A percentile compares a stretch with the other conserved stretches of the same genome.
phyloP scores from a whole-genome alignment of 179 eudicot genomes.

The Patellifolia procumbens region DNA sequence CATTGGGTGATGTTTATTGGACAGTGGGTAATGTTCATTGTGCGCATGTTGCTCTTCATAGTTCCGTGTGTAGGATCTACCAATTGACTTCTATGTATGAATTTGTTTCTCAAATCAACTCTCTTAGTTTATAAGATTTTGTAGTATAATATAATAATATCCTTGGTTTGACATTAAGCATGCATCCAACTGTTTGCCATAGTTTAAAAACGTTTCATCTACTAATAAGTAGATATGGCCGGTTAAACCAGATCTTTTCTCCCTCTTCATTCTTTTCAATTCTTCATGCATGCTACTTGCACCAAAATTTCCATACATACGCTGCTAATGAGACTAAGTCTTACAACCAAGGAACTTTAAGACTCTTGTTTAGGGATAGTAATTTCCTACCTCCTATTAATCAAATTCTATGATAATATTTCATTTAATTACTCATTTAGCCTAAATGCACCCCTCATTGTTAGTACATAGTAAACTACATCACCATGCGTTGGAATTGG shows the following conservation, averaged over 20 bases:
- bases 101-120: too few species aligned
- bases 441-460: not conserved
- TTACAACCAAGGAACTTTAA: too few species aligned
- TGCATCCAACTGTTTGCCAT: not conserved
- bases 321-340: too few species aligned
- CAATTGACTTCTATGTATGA: too few species aligned
- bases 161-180: slow-evolving; percentile 18
- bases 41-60: too few species aligned
- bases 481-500: not conserved
- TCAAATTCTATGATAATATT: too few species aligned
- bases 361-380: too few species aligned
- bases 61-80: too few species aligned
- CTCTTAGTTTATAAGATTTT: not conserved
- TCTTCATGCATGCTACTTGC: slow-evolving; percentile 7
- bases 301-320: not conserved
- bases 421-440: too few species aligned
- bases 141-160: not conserved
- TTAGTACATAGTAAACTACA: not conserved
- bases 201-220: not conserved
- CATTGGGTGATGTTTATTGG: too few species aligned
- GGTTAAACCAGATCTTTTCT: not conserved
- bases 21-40: too few species aligned
- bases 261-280: not conserved
- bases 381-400: too few species aligned
- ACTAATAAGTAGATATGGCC: not conserved